Evolutionary conservation across 768 basidiomycete genomes (phyloP).

Genomic region (Termitomyces sp.): DNA sequence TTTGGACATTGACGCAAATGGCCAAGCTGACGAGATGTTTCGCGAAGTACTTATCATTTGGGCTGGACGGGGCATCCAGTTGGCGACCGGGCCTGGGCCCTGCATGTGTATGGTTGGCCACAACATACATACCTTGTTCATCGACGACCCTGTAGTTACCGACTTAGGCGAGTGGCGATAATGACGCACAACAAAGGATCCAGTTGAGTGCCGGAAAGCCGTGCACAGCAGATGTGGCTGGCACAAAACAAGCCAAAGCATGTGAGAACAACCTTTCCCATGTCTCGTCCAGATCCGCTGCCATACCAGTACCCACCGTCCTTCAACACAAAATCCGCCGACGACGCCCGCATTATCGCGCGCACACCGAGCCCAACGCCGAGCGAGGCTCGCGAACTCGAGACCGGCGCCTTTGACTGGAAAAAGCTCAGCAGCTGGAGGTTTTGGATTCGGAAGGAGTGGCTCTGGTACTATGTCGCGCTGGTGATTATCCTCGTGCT

Average conservation of each 20-base stretch:
- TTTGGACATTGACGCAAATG: no score
- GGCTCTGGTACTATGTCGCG: constrained; percentile 54
- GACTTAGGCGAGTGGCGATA: background rate
- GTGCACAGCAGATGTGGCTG: no score
- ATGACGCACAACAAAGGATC: background rate
- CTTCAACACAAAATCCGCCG: constrained; percentile 12
- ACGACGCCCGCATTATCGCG: constrained; percentile 12
- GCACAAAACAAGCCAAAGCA: background rate
- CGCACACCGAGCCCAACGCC: constrained; percentile 65
- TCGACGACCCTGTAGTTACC: background rate
- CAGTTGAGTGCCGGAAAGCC: background rate
- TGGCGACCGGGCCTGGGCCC: no score
- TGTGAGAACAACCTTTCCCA: background rate
- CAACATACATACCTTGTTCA: no score
- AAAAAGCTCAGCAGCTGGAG: constrained; percentile 35
- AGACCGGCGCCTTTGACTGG: constrained; percentile 40
- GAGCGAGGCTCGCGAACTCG: constrained; percentile 45
- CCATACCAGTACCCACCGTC: background rate
- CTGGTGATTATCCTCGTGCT: constrained; percentile 41
- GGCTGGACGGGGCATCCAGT: no score
- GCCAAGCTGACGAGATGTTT: no score
- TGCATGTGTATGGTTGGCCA: no score
- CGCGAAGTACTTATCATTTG: no score
- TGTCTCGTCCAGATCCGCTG: background rate
- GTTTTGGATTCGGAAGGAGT: constrained; percentile 53